Evolutionary conservation across 2,329 filamentous ascomycete genomes (phyloP).

Genomic region (Alternaria dauci): DNA sequence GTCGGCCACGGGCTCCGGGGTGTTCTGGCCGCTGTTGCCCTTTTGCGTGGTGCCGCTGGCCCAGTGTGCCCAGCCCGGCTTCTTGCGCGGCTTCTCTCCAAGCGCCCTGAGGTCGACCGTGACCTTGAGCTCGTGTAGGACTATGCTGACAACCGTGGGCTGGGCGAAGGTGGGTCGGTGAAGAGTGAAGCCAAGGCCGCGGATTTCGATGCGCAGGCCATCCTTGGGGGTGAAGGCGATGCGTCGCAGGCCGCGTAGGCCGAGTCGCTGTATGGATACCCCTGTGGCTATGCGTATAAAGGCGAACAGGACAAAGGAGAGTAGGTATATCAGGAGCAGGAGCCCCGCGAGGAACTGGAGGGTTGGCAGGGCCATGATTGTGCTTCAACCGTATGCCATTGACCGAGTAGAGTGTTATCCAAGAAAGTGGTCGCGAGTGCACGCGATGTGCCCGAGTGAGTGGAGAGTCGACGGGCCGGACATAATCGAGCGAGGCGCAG

Average conservation of each 20-base stretch:
- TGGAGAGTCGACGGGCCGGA: constrained; percentile 31
- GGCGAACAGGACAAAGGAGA: constrained; percentile 92
- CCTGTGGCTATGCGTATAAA: constrained; percentile 91
- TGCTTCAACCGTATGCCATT: constrained; percentile 38
- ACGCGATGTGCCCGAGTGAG: constrained; percentile 38
- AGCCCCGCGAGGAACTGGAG: constrained; percentile 83
- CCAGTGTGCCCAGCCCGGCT: constrained; percentile 44
- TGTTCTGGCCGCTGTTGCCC: constrained; percentile 26
- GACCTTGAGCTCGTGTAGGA: constrained; percentile 83
- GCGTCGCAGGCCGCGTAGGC: constrained; percentile 88
- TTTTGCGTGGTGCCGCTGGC: constrained; percentile 39
- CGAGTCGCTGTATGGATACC: constrained; percentile 93
- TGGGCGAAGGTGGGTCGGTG: constrained; percentile 97
- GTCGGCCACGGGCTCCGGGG: constrained; percentile 28
- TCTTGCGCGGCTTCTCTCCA: constrained; percentile 49
- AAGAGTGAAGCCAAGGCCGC: constrained; percentile 84
- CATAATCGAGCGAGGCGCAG: constrained; percentile 40
- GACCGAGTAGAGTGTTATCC: constrained; percentile 28
- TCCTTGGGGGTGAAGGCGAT: constrained; percentile 89
- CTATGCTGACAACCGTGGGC: constrained; percentile 93
- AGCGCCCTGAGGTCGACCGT: constrained; percentile 79
- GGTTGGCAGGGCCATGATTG: constrained; percentile 56
- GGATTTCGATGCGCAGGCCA: constrained; percentile 87
- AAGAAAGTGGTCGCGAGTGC: constrained; percentile 29
- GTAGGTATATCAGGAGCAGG: constrained; percentile 84